These are phyloP conservation scores for Podila horticola DNA, from an alignment of 192 early-diverging fungal species.

Conservation along the genomic window DNA sequence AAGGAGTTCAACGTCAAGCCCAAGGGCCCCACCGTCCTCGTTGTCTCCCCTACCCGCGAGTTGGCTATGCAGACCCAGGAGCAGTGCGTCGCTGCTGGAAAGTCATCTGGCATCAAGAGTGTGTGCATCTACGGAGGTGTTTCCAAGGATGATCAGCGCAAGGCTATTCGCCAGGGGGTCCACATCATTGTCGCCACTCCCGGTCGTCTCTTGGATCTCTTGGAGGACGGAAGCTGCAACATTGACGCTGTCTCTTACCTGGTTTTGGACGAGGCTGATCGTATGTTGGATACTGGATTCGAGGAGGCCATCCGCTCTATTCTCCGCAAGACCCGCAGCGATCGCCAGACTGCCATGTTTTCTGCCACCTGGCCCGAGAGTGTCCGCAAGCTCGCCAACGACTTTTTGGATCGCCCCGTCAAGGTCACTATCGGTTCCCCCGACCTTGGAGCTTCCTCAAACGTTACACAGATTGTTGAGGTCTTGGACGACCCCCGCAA, in stretches of 20 bases:
- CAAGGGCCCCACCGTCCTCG: conserved; percentile 79
- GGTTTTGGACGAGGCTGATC: conserved; percentile 97
- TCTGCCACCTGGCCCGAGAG: conserved; percentile 94
- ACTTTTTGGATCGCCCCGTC: conserved; percentile 85
- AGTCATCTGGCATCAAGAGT: conserved; percentile 68
- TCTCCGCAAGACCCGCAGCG: conserved; percentile 74
- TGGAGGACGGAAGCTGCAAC: conserved; percentile 84
- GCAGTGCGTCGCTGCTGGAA: conserved; percentile 76
- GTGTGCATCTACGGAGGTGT: conserved; percentile 94
- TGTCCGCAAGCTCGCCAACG: conserved; percentile 86
- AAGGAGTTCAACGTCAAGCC: conserved; percentile 69
- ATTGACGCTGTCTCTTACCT: conserved; percentile 85
- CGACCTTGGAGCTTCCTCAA: conserved; percentile 87
- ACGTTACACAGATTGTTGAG: conserved; percentile 90
- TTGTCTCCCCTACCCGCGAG: conserved; percentile 96
- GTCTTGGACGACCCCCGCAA: conserved; percentile 79
- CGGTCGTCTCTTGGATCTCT: conserved; percentile 92
- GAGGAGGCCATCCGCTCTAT: conserved; percentile 92
- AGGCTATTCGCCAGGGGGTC: conserved; percentile 61
- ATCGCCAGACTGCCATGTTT: conserved; percentile 96
- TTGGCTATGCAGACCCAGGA: conserved; percentile 95
- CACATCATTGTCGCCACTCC: conserved; percentile 95
- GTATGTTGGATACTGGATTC: conserved; percentile 97
- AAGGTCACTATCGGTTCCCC: conserved; percentile 88
- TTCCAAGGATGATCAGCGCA: conserved; percentile 76